Base-by-base conservation (phyloP, 1,284 basidiomycete species). In the Fomitopsis betulina region DNA sequence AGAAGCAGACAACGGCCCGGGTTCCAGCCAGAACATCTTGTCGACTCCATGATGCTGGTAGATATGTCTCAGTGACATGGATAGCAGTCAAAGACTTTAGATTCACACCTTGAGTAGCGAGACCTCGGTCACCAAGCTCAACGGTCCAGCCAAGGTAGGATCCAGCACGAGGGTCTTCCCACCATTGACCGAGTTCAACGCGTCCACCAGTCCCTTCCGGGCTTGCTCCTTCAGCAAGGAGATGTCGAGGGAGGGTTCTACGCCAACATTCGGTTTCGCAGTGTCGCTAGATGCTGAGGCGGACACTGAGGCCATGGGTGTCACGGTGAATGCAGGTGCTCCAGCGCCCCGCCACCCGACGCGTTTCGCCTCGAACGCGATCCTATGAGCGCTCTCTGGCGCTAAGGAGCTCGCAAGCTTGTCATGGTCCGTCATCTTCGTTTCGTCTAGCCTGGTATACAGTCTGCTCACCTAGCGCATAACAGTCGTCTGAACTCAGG, bases 11-110 rank as follows among this genome's bases (percentile, higher is more conserved):
- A 97, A 75, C 10, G 92, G 87, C 30, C 94, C 94, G 8, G 86
- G 71, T 73, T 99, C 97, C 27, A 99, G 85, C 97, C 97, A 99
- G 74, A 97, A 98, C 91, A 99, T 96, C 79, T 97, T 97, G 76
- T 98, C 96, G 4, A 99, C 95, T 4, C 94, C 96, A 83, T 98
- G 96, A 71, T 98, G 93, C 91, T 98, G 66, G 51, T 57, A 1
- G 32, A 12, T 4, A 42, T 54, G 30, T 27, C 47, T 37, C 40
- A 21, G 35, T 53, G 25, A 21, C 30, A 17, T 7, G 17, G 13
- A 13, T 9, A 23, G 3, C 30, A 15, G 2, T 30, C 23, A 7
- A 15, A 19, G 3, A 32, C 15, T 10, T 8, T 8, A 3, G 37
- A 3, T 19, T 66, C 74, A 38, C 59, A 94, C 95, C 84, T 98